A percentile compares a stretch with the other conserved stretches of the same genome.
phyloP scores from a whole-genome alignment of 1,139 yeast genomes.

The Tardiomyces depauwii region DNA sequence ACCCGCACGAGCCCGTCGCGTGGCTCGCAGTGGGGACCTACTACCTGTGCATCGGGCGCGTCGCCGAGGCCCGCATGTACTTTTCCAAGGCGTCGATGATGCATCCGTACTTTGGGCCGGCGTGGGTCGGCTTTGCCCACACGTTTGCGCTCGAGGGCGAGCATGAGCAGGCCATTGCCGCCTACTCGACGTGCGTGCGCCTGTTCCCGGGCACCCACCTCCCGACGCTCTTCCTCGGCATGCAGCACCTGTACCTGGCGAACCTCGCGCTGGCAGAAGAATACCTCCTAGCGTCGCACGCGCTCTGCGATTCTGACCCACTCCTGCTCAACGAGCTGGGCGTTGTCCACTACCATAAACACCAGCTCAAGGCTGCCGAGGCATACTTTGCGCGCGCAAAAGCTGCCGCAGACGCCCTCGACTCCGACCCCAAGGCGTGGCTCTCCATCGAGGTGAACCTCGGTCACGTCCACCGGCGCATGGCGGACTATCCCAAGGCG shows the following conservation, averaged over 20 bases:
- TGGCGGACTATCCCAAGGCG: conserved; percentile 54
- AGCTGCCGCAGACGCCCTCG: conserved; percentile 53
- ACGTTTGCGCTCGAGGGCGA: conserved; percentile 97
- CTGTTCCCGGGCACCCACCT: conserved; percentile 90
- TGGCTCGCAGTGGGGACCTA: conserved; percentile 94
- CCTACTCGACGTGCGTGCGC: conserved; percentile 92
- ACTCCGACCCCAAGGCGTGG: conserved; percentile 78
- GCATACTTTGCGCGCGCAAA: conserved; percentile 61
- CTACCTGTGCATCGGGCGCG: conserved; percentile 63
- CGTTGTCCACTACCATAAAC: conserved; percentile 72
- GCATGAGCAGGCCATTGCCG: conserved; percentile 96
- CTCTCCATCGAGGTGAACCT: conserved; percentile 77
- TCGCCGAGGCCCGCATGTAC: conserved; percentile 74
- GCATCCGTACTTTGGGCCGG: conserved; percentile 86
- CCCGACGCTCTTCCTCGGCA: conserved; percentile 84
- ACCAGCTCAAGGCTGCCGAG: conserved; percentile 60
- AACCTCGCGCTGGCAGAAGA: conserved; percentile 79
- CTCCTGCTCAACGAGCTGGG: conserved; percentile 84
- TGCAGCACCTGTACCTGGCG: conserved; percentile 89
- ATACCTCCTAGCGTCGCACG: conserved; percentile 64
- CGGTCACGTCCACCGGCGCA: conserved; percentile 80
- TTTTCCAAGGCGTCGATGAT: conserved; percentile 84
- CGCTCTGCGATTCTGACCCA: conserved; percentile 78
- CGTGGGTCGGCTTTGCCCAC: conserved; percentile 98
- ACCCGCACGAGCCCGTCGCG: conserved; percentile 73